Percentiles rank a stretch among this genome's conserved stretches.
Evolutionary conservation across 2,329 filamentous ascomycete genomes (phyloP).

Genomic region (Plectosphaerella cucumerina): DNA sequence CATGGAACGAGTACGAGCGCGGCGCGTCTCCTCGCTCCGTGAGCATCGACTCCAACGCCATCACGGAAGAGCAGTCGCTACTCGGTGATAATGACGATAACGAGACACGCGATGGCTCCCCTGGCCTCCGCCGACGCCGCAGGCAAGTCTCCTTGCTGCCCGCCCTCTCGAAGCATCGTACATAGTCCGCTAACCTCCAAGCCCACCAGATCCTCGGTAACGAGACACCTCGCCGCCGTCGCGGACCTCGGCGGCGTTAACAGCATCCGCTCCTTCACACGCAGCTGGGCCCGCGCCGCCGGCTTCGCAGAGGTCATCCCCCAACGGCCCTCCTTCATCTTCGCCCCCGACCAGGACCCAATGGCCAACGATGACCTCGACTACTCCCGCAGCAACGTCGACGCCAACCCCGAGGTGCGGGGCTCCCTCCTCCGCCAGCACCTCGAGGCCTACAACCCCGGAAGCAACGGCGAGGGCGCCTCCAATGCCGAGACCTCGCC

Average conservation of each 20-base stretch:
- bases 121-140: slow-evolving; percentile 12
- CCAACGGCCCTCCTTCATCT: slow-evolving; percentile 69
- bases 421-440: slow-evolving; percentile 49
- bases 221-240: slow-evolving; percentile 51
- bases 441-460: slow-evolving; percentile 31
- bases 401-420: slow-evolving; percentile 26
- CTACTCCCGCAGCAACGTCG: slow-evolving; percentile 36
- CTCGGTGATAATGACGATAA: slow-evolving; percentile 33
- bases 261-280: slow-evolving; percentile 88
- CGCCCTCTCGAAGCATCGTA: not conserved
- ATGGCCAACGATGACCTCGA: slow-evolving; percentile 32
- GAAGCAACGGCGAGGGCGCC: slow-evolving; percentile 10
- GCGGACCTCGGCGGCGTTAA: slow-evolving; percentile 84
- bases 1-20: slow-evolving; percentile 43
- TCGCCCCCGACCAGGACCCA: slow-evolving; percentile 51
- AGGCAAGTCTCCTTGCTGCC: slow-evolving; percentile 18
- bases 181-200: slow-evolving; percentile 13
- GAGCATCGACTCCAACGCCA: slow-evolving; percentile 37
- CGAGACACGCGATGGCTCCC: slow-evolving; percentile 14
- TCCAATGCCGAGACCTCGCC: slow-evolving; percentile 7
- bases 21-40: slow-evolving; percentile 33
- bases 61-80: slow-evolving; percentile 41
- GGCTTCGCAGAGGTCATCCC: slow-evolving; percentile 85
- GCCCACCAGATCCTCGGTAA: slow-evolving; percentile 50
- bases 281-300: slow-evolving; percentile 87